Evolutionary conservation across 164 flowering plant species (phyloP), one percentile per base, ranked within the genome.

Genomic region (Vitis riparia): DNA sequence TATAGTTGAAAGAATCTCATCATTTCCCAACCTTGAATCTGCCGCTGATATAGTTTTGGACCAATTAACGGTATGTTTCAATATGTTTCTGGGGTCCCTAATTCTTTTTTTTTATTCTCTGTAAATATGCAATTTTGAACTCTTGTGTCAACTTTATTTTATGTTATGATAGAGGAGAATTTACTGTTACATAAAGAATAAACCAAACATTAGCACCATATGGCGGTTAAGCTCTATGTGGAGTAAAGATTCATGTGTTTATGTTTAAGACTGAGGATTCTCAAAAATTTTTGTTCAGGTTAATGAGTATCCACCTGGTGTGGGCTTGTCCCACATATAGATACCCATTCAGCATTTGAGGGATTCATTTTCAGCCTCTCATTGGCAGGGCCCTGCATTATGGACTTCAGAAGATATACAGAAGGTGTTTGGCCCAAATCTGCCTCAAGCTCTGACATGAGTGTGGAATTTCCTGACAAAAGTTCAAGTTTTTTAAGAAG

Each of bases 301-400:
- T 63, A 92, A 92, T 78, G 98, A 92, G 74, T 94, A 94, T 60
- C 97, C 94, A 63, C 78, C 85, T 69, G 98, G 97, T 11, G 97
- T 92, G 66, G 98, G 97, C 11, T 82, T 94, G 83, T 85, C 98
- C 98, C 98, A 15, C 98, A 94, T 72, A 86, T 94, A 64, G 98
- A 95, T 79, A 93, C 99, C 14, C 98, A 93, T 82, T 95, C 99
- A 30, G 98, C 99, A 65, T 95, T 95, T 87, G 98, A 87, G 70
- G 94, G 84, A 64, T 81, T 66, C 27, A 95, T 95, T 62, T 90
- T 90, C 77, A 92, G 98, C 82, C 99, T 95, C 75, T 95, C 99
- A 63, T 80, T 95, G 79, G 91, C 97, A 11, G 98, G 99, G 59
- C 91, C 99, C 65, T 95, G 99, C 83, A 87, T 93, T 52, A 95